Evolutionary conservation across 2,329 filamentous ascomycete genomes (phyloP), one percentile per base, ranked within the genome.

Genomic region (Biscogniauxia sp.): DNA sequence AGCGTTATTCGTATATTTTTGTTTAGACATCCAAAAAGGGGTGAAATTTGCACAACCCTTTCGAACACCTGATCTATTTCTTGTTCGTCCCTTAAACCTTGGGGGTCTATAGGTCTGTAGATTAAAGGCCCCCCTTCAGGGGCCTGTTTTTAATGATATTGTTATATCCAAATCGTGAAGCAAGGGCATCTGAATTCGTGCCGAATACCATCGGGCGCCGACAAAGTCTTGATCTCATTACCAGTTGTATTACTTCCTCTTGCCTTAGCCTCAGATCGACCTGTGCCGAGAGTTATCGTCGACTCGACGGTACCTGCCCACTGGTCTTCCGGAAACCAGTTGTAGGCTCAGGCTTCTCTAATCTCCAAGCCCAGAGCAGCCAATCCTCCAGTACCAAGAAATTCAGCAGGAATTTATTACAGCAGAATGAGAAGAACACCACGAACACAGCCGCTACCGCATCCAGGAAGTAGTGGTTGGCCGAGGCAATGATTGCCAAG

Each of bases 381-480:
- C 84, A 88, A 69, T 91, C 87, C 71, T 90, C 87, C 7, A 90
- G 58, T 0, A 82, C 82, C 32, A 89, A 68, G 61, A 90, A 72
- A 61, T 87, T 88, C 61, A 89, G 70, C 57, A 90, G 68, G 15
- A 78, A 70, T 17, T 78, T 73, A 65, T 83, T 83, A 61, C 76
- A 77, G 57, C 75, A 64, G 82, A 86, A 90, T 0, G 85, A 85
- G 9, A 88, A 64, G 0, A 78, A 77, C 53, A 87, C 88, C 2
- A 90, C 86, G 19, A 83, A 66, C 0, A 83, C 80, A 0, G 88
- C 87, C 1, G 86, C 88, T 20, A 88, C 78, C 0, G 88, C 87
- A 72, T 91, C 88, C 4, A 90, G 78, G 53, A 89, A 82, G 71
- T 90, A 82, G 66, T 82, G 85, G 67, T 88, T 88, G 37, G 84